Conservation (phyloP, 768 basidiomycete species). For the Tulasnella sp. region DNA sequence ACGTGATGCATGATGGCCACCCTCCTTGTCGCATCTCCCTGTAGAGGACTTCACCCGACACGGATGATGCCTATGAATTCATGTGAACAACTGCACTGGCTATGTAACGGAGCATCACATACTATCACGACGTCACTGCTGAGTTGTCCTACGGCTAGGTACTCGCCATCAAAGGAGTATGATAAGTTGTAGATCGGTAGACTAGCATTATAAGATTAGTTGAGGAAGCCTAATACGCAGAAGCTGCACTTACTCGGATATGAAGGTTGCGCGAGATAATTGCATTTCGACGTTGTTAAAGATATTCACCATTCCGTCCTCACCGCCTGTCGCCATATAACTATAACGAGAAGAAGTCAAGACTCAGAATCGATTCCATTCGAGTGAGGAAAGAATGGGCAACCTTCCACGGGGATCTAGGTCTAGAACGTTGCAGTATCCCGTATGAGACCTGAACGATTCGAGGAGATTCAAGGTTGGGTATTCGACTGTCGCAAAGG, state of each 20-base stretch:
- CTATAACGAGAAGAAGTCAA: not conserved
- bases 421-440: conserved; percentile 21
- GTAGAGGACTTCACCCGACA: conserved; percentile 19
- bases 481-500: conserved; percentile 16
- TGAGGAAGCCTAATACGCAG: not conserved
- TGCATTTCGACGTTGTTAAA: conserved; percentile 27
- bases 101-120: not conserved
- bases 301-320: conserved; percentile 25
- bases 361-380: not conserved
- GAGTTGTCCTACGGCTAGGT: conserved; percentile 4
- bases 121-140: conserved; percentile 14
- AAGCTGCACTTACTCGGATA: conserved; percentile 12
- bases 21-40: conserved; percentile 19
- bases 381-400: not conserved
- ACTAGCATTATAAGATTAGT: not conserved
- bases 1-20: conserved; percentile 13
- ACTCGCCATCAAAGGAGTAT: conserved; percentile 28
- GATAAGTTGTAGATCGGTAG: conserved; percentile 15
- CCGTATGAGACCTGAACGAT: conserved; percentile 18
- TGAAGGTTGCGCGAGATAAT: not conserved
- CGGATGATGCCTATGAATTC: conserved; percentile 7
- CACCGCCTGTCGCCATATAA: conserved; percentile 26
- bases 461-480: conserved; percentile 21
- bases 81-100: not conserved
- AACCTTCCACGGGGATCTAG: conserved; percentile 24